Evolutionary conservation across 768 basidiomycete species (phyloP).

Genomic region (Kwoniella heveanensis): DNA sequence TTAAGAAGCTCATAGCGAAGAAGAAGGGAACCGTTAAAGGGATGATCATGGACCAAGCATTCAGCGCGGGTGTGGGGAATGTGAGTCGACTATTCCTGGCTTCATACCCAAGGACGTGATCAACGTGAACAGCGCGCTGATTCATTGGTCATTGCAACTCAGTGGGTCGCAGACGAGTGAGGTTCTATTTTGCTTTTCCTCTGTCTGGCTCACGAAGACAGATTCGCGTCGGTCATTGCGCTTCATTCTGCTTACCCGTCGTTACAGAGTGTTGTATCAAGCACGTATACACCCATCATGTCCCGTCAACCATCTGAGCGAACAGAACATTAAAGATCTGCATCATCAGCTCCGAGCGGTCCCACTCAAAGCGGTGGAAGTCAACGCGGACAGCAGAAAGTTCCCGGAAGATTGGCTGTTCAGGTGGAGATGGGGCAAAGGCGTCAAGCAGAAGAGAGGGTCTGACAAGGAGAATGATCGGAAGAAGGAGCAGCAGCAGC

Average conservation of each 20-base stretch:
- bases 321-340: conserved; percentile 61
- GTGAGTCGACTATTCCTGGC: conserved; percentile 22
- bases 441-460: conserved; percentile 42
- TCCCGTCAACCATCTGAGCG: conserved; percentile 63
- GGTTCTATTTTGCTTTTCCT: too few species aligned
- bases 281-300: conserved; percentile 73
- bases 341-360: conserved; percentile 64
- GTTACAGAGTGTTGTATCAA: conserved; percentile 66
- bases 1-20: conserved; percentile 61
- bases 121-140: too few species aligned
- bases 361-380: conserved; percentile 66
- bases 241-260: too few species aligned
- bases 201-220: too few species aligned
- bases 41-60: conserved; percentile 75
- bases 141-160: too few species aligned
- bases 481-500: conserved; percentile 28
- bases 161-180: conserved; percentile 70
- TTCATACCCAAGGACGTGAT: too few species aligned
- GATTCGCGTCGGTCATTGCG: too few species aligned
- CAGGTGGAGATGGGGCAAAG: conserved; percentile 55
- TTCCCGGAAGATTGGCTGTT: conserved; percentile 63
- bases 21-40: conserved; percentile 71
- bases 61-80: conserved; percentile 79
- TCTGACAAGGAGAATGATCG: conserved; percentile 31
- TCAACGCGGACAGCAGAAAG: conserved; percentile 68